phyloP scores from a whole-genome alignment of 768 basidiomycete genomes.

The Mycena sanguinolenta region DNA sequence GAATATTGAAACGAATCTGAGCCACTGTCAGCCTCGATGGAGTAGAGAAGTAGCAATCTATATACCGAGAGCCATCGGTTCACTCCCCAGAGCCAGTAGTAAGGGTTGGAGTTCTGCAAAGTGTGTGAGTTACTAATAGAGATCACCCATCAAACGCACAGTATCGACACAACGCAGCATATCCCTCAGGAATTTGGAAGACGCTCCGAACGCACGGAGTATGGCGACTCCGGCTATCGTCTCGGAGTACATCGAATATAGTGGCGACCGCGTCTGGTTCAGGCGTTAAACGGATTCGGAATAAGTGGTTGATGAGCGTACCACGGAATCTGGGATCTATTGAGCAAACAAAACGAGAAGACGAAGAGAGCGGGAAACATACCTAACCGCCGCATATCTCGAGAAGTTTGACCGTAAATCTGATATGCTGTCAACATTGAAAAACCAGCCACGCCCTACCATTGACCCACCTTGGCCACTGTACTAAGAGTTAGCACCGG shows the following conservation, averaged over 20 bases:
- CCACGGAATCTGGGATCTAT: constrained; percentile 54
- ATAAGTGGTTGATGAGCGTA: background rate
- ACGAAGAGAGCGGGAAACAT: constrained; percentile 39
- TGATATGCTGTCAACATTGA: background rate
- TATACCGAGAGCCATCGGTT: constrained; percentile 89
- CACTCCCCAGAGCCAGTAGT: constrained; percentile 95
- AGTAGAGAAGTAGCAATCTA: background rate
- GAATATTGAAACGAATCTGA: constrained; percentile 80
- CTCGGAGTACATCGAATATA: constrained; percentile 62
- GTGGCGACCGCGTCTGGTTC: constrained; percentile 55
- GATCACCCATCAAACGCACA: constrained; percentile 54
- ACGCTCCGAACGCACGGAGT: constrained; percentile 89
- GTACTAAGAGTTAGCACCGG: constrained; percentile 13
- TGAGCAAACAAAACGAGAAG: constrained; percentile 5
- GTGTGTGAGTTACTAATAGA: constrained; percentile 9
- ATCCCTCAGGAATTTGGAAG: constrained; percentile 87
- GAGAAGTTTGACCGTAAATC: constrained; percentile 85
- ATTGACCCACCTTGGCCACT: constrained; percentile 54
- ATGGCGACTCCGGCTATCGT: constrained; percentile 80
- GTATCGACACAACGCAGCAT: constrained; percentile 89
- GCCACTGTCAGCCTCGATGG: background rate
- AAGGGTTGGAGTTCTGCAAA: constrained; percentile 71
- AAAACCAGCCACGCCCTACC: background rate
- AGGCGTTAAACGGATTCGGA: background rate
- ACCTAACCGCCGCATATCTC: constrained; percentile 88